These are phyloP conservation scores for Pholiota conissans DNA, from an alignment of 768 basidiomycete genomes.

Conservation along the genomic window DNA sequence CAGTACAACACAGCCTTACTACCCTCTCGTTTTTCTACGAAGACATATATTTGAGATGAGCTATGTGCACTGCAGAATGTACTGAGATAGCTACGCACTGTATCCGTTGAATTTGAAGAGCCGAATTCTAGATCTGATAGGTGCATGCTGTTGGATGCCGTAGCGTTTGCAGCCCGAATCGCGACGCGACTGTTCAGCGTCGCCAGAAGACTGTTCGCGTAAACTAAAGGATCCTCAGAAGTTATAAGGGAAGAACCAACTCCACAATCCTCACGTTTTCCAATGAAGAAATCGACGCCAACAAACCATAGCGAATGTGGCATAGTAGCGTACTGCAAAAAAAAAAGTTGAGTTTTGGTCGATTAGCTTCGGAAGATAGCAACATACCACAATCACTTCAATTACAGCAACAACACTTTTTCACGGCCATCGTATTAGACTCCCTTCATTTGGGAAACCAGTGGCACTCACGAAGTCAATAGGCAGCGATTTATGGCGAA, in stretches of 20 bases:
- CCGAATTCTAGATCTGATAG: slow-evolving; percentile 18
- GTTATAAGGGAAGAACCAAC: neutral
- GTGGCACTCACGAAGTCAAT: slow-evolving; percentile 40
- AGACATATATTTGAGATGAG: neutral
- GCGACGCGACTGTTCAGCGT: slow-evolving; percentile 38
- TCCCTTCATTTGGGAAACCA: too few species aligned
- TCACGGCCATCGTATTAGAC: too few species aligned
- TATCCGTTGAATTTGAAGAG: neutral
- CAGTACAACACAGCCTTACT: neutral
- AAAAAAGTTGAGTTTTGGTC: neutral
- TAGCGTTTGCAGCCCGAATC: slow-evolving; percentile 20
- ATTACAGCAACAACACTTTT: slow-evolving; percentile 36
- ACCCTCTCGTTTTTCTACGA: neutral
- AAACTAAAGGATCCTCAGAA: slow-evolving; percentile 28
- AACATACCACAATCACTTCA: slow-evolving; percentile 37
- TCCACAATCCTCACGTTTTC: slow-evolving; percentile 36
- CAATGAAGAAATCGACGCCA: slow-evolving; percentile 45
- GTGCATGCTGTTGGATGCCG: slow-evolving; percentile 11
- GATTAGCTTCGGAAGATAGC: too few species aligned
- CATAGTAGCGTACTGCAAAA: slow-evolving; percentile 25
- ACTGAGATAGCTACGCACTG: neutral
- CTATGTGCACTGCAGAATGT: neutral
- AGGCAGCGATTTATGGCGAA: slow-evolving; percentile 52
- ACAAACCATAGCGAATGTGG: slow-evolving; percentile 37
- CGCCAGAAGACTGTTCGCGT: slow-evolving; percentile 47